Evolutionary conservation across 345 rosid genomes (phyloP).

Genomic region (Carallia brachiata): DNA sequence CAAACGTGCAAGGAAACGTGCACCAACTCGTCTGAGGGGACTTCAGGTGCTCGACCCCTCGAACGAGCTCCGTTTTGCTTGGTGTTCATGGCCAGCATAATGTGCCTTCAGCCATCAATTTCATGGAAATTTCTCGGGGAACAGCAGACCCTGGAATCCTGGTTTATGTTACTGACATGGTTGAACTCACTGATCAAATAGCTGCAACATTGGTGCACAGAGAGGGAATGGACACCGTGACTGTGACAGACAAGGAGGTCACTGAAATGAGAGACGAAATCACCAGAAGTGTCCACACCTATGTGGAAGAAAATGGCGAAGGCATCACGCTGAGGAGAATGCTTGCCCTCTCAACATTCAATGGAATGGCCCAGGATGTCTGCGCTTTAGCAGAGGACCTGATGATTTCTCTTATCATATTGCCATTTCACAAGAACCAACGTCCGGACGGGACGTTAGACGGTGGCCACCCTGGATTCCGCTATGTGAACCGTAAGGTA

Average conservation of each 20-base stretch:
- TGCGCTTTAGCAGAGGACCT: slow-evolving; percentile 73
- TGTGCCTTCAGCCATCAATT: slow-evolving; percentile 57
- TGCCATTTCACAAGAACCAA: slow-evolving; percentile 74
- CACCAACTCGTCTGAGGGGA: slow-evolving; percentile 69
- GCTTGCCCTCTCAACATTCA: slow-evolving; percentile 76
- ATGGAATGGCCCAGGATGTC: slow-evolving; percentile 69
- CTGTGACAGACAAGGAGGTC: slow-evolving; percentile 57
- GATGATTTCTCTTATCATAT: slow-evolving; percentile 59
- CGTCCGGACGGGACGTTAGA: slow-evolving; percentile 63
- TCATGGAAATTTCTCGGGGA: slow-evolving; percentile 78
- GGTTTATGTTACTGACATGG: slow-evolving; percentile 74
- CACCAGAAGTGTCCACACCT: slow-evolving; percentile 48
- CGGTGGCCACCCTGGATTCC: slow-evolving; percentile 61
- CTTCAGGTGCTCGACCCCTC: slow-evolving; percentile 76
- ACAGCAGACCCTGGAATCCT: slow-evolving; percentile 58
- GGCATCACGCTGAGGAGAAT: slow-evolving; percentile 68
- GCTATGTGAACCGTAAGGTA: slow-evolving; percentile 92
- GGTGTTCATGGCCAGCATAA: slow-evolving; percentile 67
- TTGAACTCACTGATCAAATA: slow-evolving; percentile 80
- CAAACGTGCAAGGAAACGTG: slow-evolving; percentile 72
- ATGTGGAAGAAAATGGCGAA: slow-evolving; percentile 50
- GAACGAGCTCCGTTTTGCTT: slow-evolving; percentile 61
- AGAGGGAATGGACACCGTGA: slow-evolving; percentile 46
- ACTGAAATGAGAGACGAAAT: slow-evolving; percentile 76
- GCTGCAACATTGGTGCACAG: slow-evolving; percentile 62